Evolutionary conservation across 2,329 filamentous ascomycete species (phyloP), one percentile per base, ranked within the genome.

Genomic region (Xylariaceae sp.): DNA sequence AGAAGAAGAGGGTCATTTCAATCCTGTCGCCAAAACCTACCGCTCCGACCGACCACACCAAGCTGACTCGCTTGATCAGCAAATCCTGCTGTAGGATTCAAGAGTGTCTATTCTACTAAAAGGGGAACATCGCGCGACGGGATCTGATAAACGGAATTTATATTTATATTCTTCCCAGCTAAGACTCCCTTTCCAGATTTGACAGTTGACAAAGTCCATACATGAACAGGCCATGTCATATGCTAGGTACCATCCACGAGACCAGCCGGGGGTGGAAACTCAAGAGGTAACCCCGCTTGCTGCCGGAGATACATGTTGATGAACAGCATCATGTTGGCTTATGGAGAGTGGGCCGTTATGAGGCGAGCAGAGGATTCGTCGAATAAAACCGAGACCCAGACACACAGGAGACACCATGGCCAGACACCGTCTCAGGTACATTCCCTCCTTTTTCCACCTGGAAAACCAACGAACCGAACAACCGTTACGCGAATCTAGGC

Each of bases 381-480:
- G 44, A 62, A 62, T 59, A 39, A 34, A 44, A 58, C 51, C 23
- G 39, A 37, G 57, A 45, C 53, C 55, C 58, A 52, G 55, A 53
- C 47, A 49, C 58, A 54, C 57, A 58, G 17, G 42, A 11, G 9
- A 45, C 13, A 45, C 54, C 51, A 42, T 42, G 37, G 23, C 53
- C 10, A 51, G 35, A 48, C 52, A 53, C 35, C 35, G 51, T 55
- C 51, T 55, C 59, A 64, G 62, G 60, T 51, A 62, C 60, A 51
- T 64, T 57, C 39, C 51, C 23, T 30, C 54, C 35, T 48, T 50
- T 37, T 55, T 51, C 49, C 51, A 56, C 62, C 61, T 53, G 55
- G 56, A 53, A 2, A 55, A 52, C 50, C 30, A 59, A 44, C 51
- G 57, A 50, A 52, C 59, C 48, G 54, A 44, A 42, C 53, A 18